Evolutionary conservation across 78 protist genomes (phyloP).

Genomic region (Paulinella micropora): DNA sequence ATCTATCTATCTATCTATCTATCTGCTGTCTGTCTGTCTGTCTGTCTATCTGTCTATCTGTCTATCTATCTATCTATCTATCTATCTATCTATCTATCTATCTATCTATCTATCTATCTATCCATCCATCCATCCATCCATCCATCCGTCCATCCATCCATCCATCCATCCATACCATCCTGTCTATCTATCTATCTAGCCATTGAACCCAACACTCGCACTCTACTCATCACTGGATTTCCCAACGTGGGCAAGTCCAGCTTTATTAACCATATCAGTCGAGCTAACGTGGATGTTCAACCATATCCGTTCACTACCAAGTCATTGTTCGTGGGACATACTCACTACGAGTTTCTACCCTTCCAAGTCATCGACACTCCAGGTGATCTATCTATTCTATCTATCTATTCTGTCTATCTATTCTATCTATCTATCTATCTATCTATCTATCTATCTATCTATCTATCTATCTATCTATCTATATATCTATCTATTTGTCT

Average conservation of each 20-base stretch:
- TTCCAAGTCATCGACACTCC: constrained; percentile 99
- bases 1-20: no score
- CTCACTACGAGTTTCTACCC: constrained; percentile 67
- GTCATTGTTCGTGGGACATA: constrained; percentile 95
- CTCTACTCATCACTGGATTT: constrained; percentile 74
- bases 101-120: no score
- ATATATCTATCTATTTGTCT: not conserved
- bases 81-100: no score
- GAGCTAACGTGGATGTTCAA: constrained; percentile 98
- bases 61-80: no score
- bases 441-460: not conserved
- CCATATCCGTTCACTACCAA: constrained; percentile 99
- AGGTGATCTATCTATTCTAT: no score
- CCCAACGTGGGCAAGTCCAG: constrained; percentile 98
- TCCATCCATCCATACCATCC: no score
- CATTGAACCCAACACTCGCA: constrained; percentile 94
- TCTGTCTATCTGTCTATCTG: no score
- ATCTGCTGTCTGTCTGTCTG: no score
- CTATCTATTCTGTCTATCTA: not conserved
- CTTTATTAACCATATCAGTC: constrained; percentile 84
- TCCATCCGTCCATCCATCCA: no score
- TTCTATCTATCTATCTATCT: not conserved
- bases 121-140: no score
- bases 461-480: not conserved
- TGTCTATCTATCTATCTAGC: no score